Conservation (phyloP, 2,329 filamentous ascomycete genomes). For the Pleurostoma richardsiae region DNA sequence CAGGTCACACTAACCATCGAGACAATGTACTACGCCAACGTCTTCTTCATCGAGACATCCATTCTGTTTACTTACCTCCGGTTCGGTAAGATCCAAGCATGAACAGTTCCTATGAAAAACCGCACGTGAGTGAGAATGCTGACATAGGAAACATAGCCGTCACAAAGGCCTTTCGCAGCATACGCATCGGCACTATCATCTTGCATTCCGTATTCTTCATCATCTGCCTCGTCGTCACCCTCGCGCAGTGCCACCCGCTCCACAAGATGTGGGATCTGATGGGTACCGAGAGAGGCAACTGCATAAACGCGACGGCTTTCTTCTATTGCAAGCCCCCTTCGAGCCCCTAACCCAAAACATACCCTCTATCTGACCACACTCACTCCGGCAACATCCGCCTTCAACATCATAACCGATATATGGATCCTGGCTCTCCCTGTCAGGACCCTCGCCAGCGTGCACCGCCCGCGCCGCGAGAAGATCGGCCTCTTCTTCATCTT, state of each 20-base stretch:
- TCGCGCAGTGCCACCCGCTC: conserved; percentile 36
- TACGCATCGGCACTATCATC: conserved; percentile 27
- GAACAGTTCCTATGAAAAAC: background rate
- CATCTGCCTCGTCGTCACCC: conserved; percentile 29
- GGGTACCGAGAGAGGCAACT: conserved; percentile 22
- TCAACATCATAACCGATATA: conserved; percentile 42
- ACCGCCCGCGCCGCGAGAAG: conserved; percentile 43
- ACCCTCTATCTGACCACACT: background rate
- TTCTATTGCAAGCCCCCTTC: conserved; percentile 28
- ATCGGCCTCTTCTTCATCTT: conserved; percentile 42
- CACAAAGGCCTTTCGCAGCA: conserved; percentile 16
- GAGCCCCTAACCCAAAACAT: background rate
- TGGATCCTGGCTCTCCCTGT: conserved; percentile 40
- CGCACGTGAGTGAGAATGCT: background rate
- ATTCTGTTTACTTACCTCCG: conserved; percentile 41
- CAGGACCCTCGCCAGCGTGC: conserved; percentile 34
- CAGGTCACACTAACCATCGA: conserved; percentile 28
- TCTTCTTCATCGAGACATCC: conserved; percentile 35
- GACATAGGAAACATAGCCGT: conserved; percentile 8
- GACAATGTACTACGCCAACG: conserved; percentile 32
- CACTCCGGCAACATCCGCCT: conserved; percentile 27
- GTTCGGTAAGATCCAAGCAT: conserved; percentile 25
- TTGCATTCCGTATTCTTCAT: conserved; percentile 33
- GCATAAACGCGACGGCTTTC: conserved; percentile 33
- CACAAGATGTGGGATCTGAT: conserved; percentile 34